These are phyloP conservation scores for Aspergillus ellipticus DNA, from an alignment of 495 filamentous ascomycete genomes.

Conservation along the genomic window DNA sequence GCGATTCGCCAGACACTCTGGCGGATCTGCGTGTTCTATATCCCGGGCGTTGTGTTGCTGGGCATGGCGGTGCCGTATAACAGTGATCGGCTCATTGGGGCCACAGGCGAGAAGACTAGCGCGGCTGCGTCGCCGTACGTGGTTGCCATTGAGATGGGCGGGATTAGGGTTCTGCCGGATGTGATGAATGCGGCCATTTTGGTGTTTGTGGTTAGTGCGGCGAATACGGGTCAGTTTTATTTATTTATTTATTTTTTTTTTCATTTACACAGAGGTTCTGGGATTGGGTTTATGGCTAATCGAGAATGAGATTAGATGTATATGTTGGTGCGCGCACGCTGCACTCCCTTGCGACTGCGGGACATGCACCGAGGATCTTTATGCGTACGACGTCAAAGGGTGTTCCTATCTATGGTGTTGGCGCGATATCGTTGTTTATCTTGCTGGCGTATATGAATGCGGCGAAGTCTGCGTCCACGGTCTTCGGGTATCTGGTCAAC, in stretches of 20 bases:
- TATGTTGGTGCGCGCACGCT: too few species aligned
- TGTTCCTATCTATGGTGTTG: background rate
- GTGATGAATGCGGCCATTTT: conserved; percentile 8
- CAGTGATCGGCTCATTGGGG: background rate
- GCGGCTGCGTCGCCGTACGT: conserved; percentile 11
- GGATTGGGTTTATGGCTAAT: too few species aligned
- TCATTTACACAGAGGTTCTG: background rate
- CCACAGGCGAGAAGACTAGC: background rate
- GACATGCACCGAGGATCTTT: conserved; percentile 1
- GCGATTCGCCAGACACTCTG: conserved; percentile 10
- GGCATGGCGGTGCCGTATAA: background rate
- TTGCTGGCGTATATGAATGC: background rate
- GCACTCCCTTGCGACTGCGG: too few species aligned
- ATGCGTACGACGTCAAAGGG: background rate
- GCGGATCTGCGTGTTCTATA: conserved; percentile 10
- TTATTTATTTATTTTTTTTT: background rate
- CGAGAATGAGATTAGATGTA: too few species aligned
- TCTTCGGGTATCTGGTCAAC: conserved; percentile 3
- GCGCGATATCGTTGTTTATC: background rate
- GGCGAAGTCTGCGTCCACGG: background rate
- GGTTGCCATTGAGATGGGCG: conserved; percentile 1
- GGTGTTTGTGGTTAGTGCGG: conserved; percentile 6
- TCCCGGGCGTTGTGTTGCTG: conserved; percentile 5
- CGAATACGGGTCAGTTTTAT: conserved; percentile 1
- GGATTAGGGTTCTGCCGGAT: conserved; percentile 4